phyloP scores from a whole-genome alignment of 495 filamentous ascomycete genomes.

The Aspergillus incahuasiensis region DNA sequence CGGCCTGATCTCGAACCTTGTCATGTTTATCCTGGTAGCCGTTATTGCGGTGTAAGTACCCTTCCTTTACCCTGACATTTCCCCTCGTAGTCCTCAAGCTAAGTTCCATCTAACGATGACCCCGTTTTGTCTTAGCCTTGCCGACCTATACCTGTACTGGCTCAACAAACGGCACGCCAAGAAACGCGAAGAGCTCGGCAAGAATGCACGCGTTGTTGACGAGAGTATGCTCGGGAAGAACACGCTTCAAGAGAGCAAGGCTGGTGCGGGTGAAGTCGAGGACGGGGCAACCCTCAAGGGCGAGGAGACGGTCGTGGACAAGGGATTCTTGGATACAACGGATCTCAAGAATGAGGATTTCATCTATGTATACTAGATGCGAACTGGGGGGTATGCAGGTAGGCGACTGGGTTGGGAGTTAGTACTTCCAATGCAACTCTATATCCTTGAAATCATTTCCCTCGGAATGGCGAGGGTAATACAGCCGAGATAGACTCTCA shows the following conservation, averaged over 20 bases:
- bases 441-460: no score
- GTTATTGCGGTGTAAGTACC: constrained; percentile 22
- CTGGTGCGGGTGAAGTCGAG: constrained; percentile 17
- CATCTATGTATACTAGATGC: constrained; percentile 22
- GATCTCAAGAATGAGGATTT: constrained; percentile 29
- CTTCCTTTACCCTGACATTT: no score
- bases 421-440: no score
- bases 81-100: not conserved
- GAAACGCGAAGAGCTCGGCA: constrained; percentile 34
- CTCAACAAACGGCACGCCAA: constrained; percentile 45
- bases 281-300: constrained; percentile 9
- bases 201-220: constrained; percentile 17
- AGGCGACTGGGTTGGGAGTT: no score
- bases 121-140: constrained; percentile 10
- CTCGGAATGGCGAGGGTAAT: no score
- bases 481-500: no score
- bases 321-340: constrained; percentile 24
- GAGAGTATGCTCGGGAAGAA: constrained; percentile 20
- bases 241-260: constrained; percentile 14
- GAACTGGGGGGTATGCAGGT: not conserved
- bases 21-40: constrained; percentile 22
- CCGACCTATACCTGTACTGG: constrained; percentile 40
- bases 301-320: constrained; percentile 7
- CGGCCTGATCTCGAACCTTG: constrained; percentile 24
- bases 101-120: not conserved